Percentiles rank a stretch among this genome's conserved stretches.
Evolutionary conservation across 768 basidiomycete genomes (phyloP).

Genomic region (Mycena floridula): DNA sequence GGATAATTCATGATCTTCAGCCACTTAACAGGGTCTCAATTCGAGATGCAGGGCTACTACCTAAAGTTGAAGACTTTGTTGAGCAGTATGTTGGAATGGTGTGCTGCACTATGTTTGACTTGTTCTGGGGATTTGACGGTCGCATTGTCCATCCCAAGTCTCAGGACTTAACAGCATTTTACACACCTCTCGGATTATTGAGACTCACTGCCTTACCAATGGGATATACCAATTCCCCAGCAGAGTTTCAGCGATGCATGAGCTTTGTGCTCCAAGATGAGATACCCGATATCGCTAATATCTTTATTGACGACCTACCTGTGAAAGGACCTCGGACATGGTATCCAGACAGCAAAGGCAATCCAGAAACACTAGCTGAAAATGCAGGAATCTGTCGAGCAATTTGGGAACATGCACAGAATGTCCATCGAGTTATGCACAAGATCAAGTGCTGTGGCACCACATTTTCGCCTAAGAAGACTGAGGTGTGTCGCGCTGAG

Average conservation of each 20-base stretch:
- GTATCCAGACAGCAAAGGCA: conserved; percentile 19
- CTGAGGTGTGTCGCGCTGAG: conserved; percentile 17
- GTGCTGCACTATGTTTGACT: conserved; percentile 14
- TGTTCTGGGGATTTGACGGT: no score
- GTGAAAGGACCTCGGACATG: conserved; percentile 23
- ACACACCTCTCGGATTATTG: conserved; percentile 25
- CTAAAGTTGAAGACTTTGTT: no score
- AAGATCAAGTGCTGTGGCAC: conserved; percentile 18
- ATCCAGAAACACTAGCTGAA: conserved; percentile 9
- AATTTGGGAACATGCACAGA: conserved; percentile 27
- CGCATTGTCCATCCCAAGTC: no score
- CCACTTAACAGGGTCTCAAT: conserved; percentile 25
- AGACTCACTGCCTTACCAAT: conserved; percentile 27
- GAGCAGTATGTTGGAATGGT: conserved; percentile 19
- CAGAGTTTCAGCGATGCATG: no score
- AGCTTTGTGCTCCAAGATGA: conserved; percentile 25
- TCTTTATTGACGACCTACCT: conserved; percentile 26
- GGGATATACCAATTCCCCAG: conserved; percentile 33
- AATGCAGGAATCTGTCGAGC: conserved; percentile 21
- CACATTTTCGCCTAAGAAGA: no score
- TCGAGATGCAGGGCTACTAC: conserved; percentile 19
- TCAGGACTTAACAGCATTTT: no score
- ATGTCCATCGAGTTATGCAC: conserved; percentile 23
- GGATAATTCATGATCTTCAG: conserved; percentile 22
- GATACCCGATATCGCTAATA: conserved; percentile 16